Base-by-base conservation (phyloP, 176 grass and related monocot species). In the Avena sativa region DNA sequence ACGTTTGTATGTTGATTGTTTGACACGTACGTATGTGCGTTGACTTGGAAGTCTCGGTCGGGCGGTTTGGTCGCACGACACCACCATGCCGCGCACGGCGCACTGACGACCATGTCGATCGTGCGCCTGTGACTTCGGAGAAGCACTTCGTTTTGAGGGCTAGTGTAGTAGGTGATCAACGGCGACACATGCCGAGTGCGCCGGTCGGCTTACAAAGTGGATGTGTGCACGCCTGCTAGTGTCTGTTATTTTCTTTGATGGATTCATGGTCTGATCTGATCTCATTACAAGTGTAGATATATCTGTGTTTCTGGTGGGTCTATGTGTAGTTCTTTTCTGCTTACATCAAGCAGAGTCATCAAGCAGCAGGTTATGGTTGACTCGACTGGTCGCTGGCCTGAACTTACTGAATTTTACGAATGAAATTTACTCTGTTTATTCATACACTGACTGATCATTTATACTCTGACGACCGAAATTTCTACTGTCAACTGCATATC, bases 111-210 rank as follows among this genome's bases (percentile, higher is more conserved):
- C 25, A 55, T 15, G 62, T 6, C 23, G 13, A 51, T 71, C 72
- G 60, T 62, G 83, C 57, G 79, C 28, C 23, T 51, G 19, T 51
- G 87, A 26, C 38, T 40, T 13, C 69, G 68, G 17, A 4, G 12
- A 0, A 46, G 23, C 21, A 21, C 13, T 30, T 30, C 4, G 25
- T 43, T 43, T 28, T 65, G 8, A 20, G n/a, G 30, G 49, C 59
- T 28, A 73, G 47, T 66, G 25, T 17, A 28, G 25, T 17, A 28
- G 8, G 74, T 23, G 47, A 9, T 75, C 72, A 78, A 69, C 49
- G 78, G 62, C 51, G 79, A 86, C 88, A 69, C 63, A 55, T n/a
- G 30, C 6, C 21, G 10, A 48, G 73, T 13, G 51, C 19, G 70
- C 4, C 19, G 28, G 20, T 10, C 10, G 65, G 15, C 6, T 8